Base-by-base conservation (phyloP, 495 filamentous ascomycete species). In the Penicillium riverlandense region DNA sequence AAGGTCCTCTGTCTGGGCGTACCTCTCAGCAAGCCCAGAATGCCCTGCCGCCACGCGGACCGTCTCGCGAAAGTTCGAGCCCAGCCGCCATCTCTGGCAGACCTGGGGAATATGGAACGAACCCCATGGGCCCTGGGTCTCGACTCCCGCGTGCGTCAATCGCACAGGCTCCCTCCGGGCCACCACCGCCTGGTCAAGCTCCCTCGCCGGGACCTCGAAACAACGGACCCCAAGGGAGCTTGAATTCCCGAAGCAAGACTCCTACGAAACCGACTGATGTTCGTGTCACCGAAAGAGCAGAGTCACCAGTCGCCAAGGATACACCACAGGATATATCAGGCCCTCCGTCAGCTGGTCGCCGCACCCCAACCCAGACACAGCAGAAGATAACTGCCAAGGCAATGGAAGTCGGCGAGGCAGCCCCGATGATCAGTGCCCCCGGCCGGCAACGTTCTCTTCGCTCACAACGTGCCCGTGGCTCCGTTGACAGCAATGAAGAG, bases 121-220 rank as follows among this genome's bases (percentile, higher is more conserved):
- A 60, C 13, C 52, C 57, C 10, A 67, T 61, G 8, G 67, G 67
- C 16, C 70, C 65, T 44, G 76, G 72, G 14, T 86, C 83, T 45
- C 78, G 82, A 49, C 74, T 84, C 52, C 88, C 80, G 16, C 76
- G 87, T 47, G 79, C 83, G 7, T 83, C 84, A 16, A 74, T 82
- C 44, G 79, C 80, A 14, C 80, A 84, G 49, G 80, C 79, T 8
- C 84, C 88, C 2, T 73, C 85, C 33, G 90, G 90, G 11, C 90
- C 91, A 36, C 88, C 90, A 33, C 91, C 90, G 14, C 83, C 84
- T 32, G 86, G 88, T 31, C 88, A 94, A 64, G 81, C 90, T 12
- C 90, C 90, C 1, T 82, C 83, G 22, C 89, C 90, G 12, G 80
- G 82, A 22, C 88, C 88, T 27, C 71, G 83, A 39, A 51, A 69